Conservation (phyloP, 2,329 filamentous ascomycete genomes). For the Penicillium sclerotigenum region DNA sequence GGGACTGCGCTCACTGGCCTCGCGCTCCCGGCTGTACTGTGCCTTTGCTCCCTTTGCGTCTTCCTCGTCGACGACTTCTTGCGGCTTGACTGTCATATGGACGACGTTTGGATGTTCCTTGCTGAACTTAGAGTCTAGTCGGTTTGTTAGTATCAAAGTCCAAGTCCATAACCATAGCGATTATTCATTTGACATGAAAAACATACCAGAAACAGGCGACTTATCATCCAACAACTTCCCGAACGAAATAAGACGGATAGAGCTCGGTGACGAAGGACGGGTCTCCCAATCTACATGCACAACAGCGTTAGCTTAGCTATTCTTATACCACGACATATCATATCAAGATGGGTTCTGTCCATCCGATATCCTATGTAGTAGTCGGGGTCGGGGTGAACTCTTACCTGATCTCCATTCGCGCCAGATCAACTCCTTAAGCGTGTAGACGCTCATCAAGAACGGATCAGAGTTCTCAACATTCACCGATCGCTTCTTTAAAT, state of each 20-base stretch:
- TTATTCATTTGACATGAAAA: not conserved
- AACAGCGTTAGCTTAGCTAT: not conserved
- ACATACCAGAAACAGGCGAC: slow-evolving; percentile 73
- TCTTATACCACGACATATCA: not conserved
- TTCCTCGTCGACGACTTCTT: slow-evolving; percentile 77
- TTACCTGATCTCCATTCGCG: slow-evolving; percentile 80
- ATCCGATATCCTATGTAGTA: not conserved
- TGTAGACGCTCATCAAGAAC: slow-evolving; percentile 88
- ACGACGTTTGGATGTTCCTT: slow-evolving; percentile 74
- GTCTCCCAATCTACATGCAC: slow-evolving; percentile 69
- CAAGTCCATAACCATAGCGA: slow-evolving; percentile 1
- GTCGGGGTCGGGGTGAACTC: not conserved
- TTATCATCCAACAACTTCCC: slow-evolving; percentile 90
- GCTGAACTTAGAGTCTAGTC: slow-evolving; percentile 73
- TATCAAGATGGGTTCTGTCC: not conserved
- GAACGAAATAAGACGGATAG: slow-evolving; percentile 87
- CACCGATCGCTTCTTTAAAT: slow-evolving; percentile 76
- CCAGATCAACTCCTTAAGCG: slow-evolving; percentile 88
- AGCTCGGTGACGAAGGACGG: slow-evolving; percentile 79
- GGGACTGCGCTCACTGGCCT: slow-evolving; percentile 55
- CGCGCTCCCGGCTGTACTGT: slow-evolving; percentile 49
- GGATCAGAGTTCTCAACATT: slow-evolving; percentile 74
- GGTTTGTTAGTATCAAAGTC: not conserved
- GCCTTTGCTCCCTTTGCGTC: slow-evolving; percentile 66
- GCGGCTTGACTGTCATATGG: slow-evolving; percentile 90